Conservation (phyloP, 208 protist species). For the Acanthamoeba royreba region DNA sequence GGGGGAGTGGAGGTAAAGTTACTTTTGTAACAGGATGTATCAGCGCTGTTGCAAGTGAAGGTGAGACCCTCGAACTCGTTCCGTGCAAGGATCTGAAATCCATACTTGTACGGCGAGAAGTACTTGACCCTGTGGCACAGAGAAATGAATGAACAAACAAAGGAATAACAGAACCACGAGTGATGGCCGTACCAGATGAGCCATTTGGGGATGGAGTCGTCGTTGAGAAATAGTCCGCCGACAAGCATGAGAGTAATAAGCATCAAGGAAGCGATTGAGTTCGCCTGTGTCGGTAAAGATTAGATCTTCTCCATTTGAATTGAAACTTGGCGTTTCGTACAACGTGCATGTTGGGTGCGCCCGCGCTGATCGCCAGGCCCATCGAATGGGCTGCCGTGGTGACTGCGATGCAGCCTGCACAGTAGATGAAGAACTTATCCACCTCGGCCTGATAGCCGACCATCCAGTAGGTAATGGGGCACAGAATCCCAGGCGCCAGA, state of each 20-base stretch:
- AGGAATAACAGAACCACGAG: too few relatives aligned
- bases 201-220: background rate
- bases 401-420: background rate
- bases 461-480: background rate
- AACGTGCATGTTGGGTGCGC: background rate
- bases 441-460: background rate
- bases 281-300: too few relatives aligned
- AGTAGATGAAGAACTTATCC: constrained; percentile 25
- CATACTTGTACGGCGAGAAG: too few relatives aligned
- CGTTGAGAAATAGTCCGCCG: background rate
- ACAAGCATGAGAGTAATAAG: background rate
- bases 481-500: background rate
- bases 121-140: too few relatives aligned
- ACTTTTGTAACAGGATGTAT: too few relatives aligned
- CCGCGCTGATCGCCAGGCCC: background rate
- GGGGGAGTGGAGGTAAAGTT: too few relatives aligned
- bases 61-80: too few relatives aligned
- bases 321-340: too few relatives aligned
- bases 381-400: background rate
- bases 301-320: too few relatives aligned
- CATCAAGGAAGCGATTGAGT: background rate
- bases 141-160: too few relatives aligned
- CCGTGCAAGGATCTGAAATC: too few relatives aligned
- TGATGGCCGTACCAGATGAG: background rate
- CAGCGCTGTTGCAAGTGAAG: too few relatives aligned